Evolutionary conservation across 306 rosid genomes (phyloP).

Genomic region (Echinosophora koreensis): DNA sequence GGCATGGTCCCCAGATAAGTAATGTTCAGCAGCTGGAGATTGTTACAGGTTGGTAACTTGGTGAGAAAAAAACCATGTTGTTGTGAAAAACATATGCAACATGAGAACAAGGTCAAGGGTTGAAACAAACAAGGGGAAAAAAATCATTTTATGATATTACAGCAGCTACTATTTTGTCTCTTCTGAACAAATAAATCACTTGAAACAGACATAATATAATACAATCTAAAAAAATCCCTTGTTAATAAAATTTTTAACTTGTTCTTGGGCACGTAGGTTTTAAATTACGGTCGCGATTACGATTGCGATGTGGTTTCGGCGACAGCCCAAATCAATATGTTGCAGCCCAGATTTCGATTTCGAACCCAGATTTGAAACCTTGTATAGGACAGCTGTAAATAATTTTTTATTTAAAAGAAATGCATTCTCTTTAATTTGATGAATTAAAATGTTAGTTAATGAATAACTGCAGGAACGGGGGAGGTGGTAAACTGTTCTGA

Average conservation of each 20-base stretch:
- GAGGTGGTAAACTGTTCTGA: conserved; percentile 76
- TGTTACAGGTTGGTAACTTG: conserved; percentile 80
- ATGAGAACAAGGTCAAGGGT: conserved; percentile 34
- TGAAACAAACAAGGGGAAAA: not conserved
- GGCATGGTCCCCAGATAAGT: conserved; percentile 97
- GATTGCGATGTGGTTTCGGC: too few relatives aligned
- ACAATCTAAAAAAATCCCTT: not conserved
- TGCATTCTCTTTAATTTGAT: conserved; percentile 24
- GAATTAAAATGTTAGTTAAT: conserved; percentile 29
- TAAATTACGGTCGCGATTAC: not conserved
- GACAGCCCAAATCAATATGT: too few relatives aligned
- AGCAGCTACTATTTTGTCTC: conserved; percentile 40
- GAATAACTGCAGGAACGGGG: conserved; percentile 82
- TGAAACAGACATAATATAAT: conserved; percentile 7
- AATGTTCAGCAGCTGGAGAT: conserved; percentile 93
- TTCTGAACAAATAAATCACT: conserved; percentile 34
- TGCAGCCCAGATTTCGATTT: too few relatives aligned
- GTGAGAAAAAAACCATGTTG: not conserved
- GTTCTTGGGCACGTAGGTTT: not conserved
- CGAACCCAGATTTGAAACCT: too few relatives aligned
- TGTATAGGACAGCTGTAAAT: too few relatives aligned
- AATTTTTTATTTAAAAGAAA: not conserved
- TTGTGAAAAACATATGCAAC: not conserved
- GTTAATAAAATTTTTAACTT: not conserved
- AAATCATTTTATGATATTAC: not conserved